Conservation (phyloP, 495 filamentous ascomycete species). For the Durotheca rogersii region DNA sequence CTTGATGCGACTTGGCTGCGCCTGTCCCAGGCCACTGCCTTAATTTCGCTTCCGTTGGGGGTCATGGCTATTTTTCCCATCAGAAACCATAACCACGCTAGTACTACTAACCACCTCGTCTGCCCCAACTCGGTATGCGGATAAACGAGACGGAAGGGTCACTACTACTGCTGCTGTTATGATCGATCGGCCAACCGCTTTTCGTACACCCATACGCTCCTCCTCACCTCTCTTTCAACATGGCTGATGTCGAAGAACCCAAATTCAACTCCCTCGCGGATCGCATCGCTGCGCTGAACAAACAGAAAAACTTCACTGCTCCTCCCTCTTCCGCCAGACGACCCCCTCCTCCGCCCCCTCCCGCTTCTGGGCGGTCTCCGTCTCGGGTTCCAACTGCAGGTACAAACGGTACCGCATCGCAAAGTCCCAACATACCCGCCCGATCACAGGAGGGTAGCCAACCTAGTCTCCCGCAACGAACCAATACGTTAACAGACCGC, state of each 20-base stretch:
- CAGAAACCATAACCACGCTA: too few relatives aligned
- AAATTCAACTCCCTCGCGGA: constrained; percentile 55
- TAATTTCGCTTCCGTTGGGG: too few relatives aligned
- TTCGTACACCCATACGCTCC: background rate
- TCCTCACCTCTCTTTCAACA: constrained; percentile 23
- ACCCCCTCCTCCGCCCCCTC: constrained; percentile 53
- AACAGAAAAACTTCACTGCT: constrained; percentile 50
- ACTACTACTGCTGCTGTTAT: background rate
- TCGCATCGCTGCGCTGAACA: constrained; percentile 57
- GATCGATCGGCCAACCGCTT: background rate
- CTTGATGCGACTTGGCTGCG: too few relatives aligned
- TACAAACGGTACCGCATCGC: constrained; percentile 25
- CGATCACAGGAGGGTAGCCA: constrained; percentile 35
- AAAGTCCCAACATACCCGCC: constrained; percentile 41
- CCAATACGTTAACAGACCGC: constrained; percentile 31
- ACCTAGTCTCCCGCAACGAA: constrained; percentile 44
- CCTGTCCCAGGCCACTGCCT: too few relatives aligned
- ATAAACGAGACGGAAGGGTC: too few relatives aligned
- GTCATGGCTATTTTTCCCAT: too few relatives aligned
- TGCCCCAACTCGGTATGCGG: background rate
- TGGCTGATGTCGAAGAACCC: constrained; percentile 57
- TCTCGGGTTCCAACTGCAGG: constrained; percentile 24
- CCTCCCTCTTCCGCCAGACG: constrained; percentile 42
- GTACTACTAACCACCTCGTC: too few relatives aligned
- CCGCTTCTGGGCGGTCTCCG: constrained; percentile 29